phyloP scores from a whole-genome alignment of 1,284 basidiomycete genomes.

The Athelia psychrophila region DNA sequence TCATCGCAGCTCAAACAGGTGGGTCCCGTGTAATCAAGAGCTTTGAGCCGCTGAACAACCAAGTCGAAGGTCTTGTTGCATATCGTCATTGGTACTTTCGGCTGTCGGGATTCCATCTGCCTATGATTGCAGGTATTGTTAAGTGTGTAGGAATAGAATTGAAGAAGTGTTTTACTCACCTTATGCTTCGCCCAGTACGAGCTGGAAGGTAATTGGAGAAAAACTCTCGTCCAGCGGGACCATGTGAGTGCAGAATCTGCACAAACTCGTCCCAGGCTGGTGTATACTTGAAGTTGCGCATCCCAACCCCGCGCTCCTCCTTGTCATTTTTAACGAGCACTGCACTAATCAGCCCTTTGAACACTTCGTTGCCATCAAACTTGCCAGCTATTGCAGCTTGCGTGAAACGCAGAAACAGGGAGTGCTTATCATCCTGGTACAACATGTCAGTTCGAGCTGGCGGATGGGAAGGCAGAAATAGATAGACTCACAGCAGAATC shows the following conservation, averaged over 20 bases:
- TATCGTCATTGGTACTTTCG: conserved; percentile 19
- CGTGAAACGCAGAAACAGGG: conserved; percentile 17
- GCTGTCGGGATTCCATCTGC: conserved; percentile 5
- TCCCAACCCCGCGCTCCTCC: conserved; percentile 25
- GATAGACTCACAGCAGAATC: conserved; percentile 5
- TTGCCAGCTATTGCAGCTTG: conserved; percentile 20
- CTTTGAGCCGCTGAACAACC: conserved; percentile 8
- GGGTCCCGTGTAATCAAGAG: conserved; percentile 19
- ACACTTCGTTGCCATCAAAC: conserved; percentile 21
- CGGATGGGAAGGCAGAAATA: neutral
- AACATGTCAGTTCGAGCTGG: neutral
- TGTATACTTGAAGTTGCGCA: conserved; percentile 34
- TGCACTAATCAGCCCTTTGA: conserved; percentile 26
- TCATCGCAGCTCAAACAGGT: conserved; percentile 25
- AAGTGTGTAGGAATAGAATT: neutral
- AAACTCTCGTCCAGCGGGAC: conserved; percentile 22
- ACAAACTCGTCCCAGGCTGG: conserved; percentile 27
- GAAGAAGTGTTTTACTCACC: conserved; percentile 13
- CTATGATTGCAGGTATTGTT: too few species aligned
- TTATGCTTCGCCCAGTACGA: conserved; percentile 15
- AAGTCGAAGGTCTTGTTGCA: conserved; percentile 13
- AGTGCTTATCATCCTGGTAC: conserved; percentile 1
- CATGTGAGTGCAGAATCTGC: conserved; percentile 21
- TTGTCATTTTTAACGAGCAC: conserved; percentile 22
- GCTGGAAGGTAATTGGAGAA: conserved; percentile 22